Evolutionary conservation across 2,329 filamentous ascomycete species (phyloP).

Genomic region (Rhynchosporium graminicola): DNA sequence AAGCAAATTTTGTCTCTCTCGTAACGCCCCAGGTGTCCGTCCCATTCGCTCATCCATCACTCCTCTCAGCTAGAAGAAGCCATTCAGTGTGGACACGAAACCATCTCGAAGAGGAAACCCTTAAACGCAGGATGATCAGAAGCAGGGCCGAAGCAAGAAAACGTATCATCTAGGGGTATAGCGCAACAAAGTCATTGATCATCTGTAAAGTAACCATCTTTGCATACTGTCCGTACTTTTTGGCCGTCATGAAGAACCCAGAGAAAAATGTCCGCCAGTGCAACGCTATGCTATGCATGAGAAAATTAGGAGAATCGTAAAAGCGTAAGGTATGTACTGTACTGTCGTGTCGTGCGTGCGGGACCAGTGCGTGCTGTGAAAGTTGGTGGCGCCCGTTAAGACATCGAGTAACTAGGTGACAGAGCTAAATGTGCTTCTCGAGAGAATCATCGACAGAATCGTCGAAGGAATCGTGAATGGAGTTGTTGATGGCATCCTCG

Average conservation of each 20-base stretch:
- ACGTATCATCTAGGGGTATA: slow-evolving; percentile 12
- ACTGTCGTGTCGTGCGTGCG: not conserved
- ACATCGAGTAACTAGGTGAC: not conserved
- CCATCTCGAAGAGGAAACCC: not conserved
- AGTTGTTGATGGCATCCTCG: not conserved
- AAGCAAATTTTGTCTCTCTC: not conserved
- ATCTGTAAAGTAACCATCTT: slow-evolving; percentile 5
- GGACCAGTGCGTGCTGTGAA: not conserved
- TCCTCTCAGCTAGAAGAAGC: not conserved
- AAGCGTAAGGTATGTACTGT: slow-evolving; percentile 6
- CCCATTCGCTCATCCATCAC: not conserved
- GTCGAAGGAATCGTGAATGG: no score
- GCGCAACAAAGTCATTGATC: slow-evolving; percentile 6
- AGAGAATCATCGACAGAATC: not conserved
- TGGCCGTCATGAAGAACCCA: slow-evolving; percentile 2
- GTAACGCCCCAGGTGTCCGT: slow-evolving; percentile 2
- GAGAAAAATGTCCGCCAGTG: slow-evolving; percentile 1
- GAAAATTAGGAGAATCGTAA: slow-evolving; percentile 10
- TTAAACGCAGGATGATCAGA: not conserved
- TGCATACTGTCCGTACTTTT: not conserved
- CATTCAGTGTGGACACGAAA: not conserved
- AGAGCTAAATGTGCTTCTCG: not conserved
- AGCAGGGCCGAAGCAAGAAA: not conserved
- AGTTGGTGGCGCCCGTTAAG: not conserved
- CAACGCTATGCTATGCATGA: slow-evolving; percentile 8